A percentile compares a stretch with the other conserved stretches of the same genome.
These are phyloP conservation scores for Eimeria necatrix DNA, from an alignment of 169 alveolate genomes.

Conservation along the genomic window DNA sequence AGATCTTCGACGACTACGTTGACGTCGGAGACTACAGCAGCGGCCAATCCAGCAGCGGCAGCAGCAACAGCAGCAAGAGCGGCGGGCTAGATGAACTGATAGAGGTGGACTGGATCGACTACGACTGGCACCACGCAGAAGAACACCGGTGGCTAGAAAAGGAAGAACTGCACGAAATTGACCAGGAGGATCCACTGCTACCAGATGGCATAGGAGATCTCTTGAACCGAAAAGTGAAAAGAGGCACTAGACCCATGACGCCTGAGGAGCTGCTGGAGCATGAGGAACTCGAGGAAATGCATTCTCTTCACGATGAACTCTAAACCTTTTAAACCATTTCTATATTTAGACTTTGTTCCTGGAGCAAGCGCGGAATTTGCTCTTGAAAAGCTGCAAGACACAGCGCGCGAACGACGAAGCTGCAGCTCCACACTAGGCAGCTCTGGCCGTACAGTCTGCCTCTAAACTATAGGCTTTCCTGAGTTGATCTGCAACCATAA, in stretches of 20 bases:
- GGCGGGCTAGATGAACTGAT: slow-evolving; percentile 22
- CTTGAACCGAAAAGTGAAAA: neutral
- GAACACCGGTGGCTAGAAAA: slow-evolving; percentile 50
- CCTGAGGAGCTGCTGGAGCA: slow-evolving; percentile 67
- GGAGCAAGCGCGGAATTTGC: no score
- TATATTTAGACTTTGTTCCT: neutral
- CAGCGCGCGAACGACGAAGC: no score
- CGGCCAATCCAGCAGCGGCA: neutral
- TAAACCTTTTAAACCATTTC: neutral
- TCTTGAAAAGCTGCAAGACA: no score
- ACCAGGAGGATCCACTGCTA: slow-evolving; percentile 1
- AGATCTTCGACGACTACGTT: slow-evolving; percentile 8
- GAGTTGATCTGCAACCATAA: no score
- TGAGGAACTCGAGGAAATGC: slow-evolving; percentile 54
- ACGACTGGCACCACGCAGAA: slow-evolving; percentile 76
- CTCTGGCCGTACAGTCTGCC: no score
- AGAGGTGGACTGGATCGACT: slow-evolving; percentile 72
- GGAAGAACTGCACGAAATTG: slow-evolving; percentile 41
- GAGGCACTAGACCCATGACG: slow-evolving; percentile 54
- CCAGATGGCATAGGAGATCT: neutral
- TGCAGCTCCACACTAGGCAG: no score
- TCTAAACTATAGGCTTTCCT: no score
- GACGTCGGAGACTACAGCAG: slow-evolving; percentile 28
- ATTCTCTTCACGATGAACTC: slow-evolving; percentile 45
- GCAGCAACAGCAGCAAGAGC: slow-evolving; percentile 18